Base-by-base conservation (phyloP, 1,284 basidiomycete species). In the Marasmius sp. region DNA sequence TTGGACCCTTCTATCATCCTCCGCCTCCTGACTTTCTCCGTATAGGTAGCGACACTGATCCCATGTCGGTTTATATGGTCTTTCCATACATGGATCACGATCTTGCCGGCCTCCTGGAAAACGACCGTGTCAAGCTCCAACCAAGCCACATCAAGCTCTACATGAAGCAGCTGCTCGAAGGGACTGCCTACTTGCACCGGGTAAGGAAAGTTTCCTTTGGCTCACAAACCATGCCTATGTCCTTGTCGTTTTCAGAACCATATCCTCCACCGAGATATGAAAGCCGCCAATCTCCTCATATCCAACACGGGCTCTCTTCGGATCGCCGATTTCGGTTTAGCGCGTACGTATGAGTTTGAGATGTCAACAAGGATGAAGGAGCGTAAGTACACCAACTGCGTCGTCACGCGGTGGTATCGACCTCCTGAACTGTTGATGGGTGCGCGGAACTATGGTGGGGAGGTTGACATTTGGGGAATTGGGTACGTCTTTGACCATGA, bases 41-140 rank as follows among this genome's bases (percentile, higher is more conserved):
- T 39, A 52, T 58, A 89, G 86, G 87, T 71, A 86, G 78, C 63
- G 81, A 85, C 36, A 87, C 84, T 69, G 85, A 85, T 45, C 85
- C 89, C 50, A 83, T 95, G 45, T 98, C 90, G 8, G 93, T 95
- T 18, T 98, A 94, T 77, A 98, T 99, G 96, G 96, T 98, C 38
- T 98, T 98, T 72, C 97, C 97, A 0, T 99, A 97, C 77, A 98
- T 98, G 95, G 97, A 98, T 70, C 97, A 99, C 72, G 97, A 99
- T 77, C 85, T 99, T 27, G 95, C 96, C 11, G 97, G 97, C 1
- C 76, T 99, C 56, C 77, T 99, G 58, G 93, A 96, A 74, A 97
- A 97, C 72, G 90, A 92, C 58, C 85, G 91, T 45, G 94, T 95
- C 64, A 89, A 90, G 68, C 79, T 94, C 14, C 82, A 84, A 53